Evolutionary conservation across 2,329 filamentous ascomycete species (phyloP), one percentile per base, ranked within the genome.

Genomic region (Fusarium tricinctum): DNA sequence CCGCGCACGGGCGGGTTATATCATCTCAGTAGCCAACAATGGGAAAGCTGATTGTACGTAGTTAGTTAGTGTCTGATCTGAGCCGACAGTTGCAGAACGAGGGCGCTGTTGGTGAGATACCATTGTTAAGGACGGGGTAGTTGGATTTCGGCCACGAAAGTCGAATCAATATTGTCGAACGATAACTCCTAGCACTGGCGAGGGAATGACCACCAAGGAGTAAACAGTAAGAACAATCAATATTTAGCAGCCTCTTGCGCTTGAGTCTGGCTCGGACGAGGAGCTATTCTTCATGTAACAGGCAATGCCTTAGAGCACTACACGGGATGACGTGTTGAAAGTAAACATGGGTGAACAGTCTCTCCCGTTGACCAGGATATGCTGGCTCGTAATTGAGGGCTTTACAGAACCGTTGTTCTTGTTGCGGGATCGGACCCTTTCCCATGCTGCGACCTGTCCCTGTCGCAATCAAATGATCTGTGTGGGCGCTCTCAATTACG

Each of bases 51-150:
- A 51, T 35, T 56, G 46, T 35, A 28, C 28, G 28, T 30, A 23
- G 26, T 33, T 30, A 30, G 56, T 62, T 64, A 61, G 56, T 61
- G 64, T 59, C 60, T 64, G 60, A 57, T 60, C 67, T 72, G 72
- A 67, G 64, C 64, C 68, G 68, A 73, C 65, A 66, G 62, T 68
- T 67, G 63, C 70, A 68, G 63, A 70, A 61, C 51, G 48, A 33
- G 52, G 46, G 52, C 56, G 60, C 63, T 54, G 69, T 62, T 73
- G 58, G 44, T 51, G 52, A 54, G 62, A 58, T 28, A 23, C 35
- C 22, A 59, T 39, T 65, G 28, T 19, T 26, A 69, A 33, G 35
- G 39, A 42, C 42, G 40, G 47, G 48, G 20, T 48, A 63, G 35
- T 46, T 69, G 38, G 35, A 51, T 51, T 64, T 56, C 44, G 52